Evolutionary conservation across 495 filamentous ascomycete species (phyloP), one percentile per base, ranked within the genome.

Genomic region (Cercophora sp.): DNA sequence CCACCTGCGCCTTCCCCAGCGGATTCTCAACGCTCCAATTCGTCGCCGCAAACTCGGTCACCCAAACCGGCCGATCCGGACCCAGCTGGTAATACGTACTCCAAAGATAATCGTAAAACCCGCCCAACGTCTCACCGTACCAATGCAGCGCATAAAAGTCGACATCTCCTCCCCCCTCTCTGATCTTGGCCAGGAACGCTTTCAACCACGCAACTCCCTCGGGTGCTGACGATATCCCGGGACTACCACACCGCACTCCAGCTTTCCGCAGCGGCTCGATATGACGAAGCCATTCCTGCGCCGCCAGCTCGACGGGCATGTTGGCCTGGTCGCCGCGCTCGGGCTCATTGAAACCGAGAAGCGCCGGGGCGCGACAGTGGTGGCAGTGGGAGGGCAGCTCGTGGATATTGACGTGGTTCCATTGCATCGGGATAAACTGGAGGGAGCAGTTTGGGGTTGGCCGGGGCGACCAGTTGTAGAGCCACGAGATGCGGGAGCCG

Each of bases 21-120:
- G 59, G 59, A 15, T 43, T 29, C 25, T 51, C 52, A 2, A 32
- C 34, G 9, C 37, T 51, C 59, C 59, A 62, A 24, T 62, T 62
- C 10, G 59, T 62, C 1, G 52, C 26, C 20, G 59, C 59, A 36
- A 59, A 62, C 50, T 62, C 59, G 2, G 59, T 62, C 3, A 62
- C 45, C 59, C 59, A 62, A 22, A 59, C 59, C 1, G 48, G 48
- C 37, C 34, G 35, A 10, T 62, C 57, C n/a, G 59, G 31, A 0
- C 59, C 59, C 10, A 62, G 52, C 52, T 62, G 56, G 29, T 62
- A 53, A 18, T 62, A 48, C n/a, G 44, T 41, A 3, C 32, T 44
- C 59, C 59, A 62, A 24, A 62, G 41, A 11, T 62, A 62, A 31
- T 62, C 59, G n/a, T 62, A 62, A 29, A 62, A 62, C 43, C 41